Percentiles rank a stretch among this genome's conserved stretches.
These are phyloP conservation scores for Amphibolis antarctica DNA, from an alignment of 106 monocot species.

Conservation along the genomic window DNA sequence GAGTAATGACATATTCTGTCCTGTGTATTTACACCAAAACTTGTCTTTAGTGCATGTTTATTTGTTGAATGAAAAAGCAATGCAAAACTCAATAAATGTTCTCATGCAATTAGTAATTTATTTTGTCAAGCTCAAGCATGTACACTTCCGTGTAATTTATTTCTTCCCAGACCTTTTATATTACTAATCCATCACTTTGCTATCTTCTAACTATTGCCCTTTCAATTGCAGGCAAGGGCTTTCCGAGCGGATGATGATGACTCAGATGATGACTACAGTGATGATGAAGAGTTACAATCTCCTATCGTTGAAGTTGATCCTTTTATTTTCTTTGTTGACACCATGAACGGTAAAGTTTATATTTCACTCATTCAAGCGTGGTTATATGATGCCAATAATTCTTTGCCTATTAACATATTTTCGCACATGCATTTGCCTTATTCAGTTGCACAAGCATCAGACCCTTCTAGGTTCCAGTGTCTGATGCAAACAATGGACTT, in stretches of 20 bases:
- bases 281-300: conserved; percentile 75
- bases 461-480: conserved; percentile 63
- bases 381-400: not conserved
- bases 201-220: not conserved
- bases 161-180: not conserved
- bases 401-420: not conserved
- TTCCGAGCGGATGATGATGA: conserved; percentile 65
- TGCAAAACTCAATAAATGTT: too few species aligned
- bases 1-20: too few species aligned
- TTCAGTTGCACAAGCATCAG: conserved; percentile 59
- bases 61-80: too few species aligned
- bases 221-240: conserved; percentile 45
- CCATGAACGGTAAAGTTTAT: conserved; percentile 49
- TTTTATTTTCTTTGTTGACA: conserved; percentile 82
- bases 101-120: not conserved
- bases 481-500: conserved; percentile 82
- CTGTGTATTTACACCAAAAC: too few species aligned
- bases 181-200: not conserved
- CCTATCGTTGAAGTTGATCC: conserved; percentile 88
- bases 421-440: not conserved
- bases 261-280: conserved; percentile 68
- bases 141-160: too few species aligned
- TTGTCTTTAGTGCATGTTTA: too few species aligned
- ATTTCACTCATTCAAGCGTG: not conserved
- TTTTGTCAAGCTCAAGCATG: too few species aligned